Evolutionary conservation across 345 rosid species (phyloP), one percentile per base, ranked within the genome.

Genomic region (Syzygium grande): DNA sequence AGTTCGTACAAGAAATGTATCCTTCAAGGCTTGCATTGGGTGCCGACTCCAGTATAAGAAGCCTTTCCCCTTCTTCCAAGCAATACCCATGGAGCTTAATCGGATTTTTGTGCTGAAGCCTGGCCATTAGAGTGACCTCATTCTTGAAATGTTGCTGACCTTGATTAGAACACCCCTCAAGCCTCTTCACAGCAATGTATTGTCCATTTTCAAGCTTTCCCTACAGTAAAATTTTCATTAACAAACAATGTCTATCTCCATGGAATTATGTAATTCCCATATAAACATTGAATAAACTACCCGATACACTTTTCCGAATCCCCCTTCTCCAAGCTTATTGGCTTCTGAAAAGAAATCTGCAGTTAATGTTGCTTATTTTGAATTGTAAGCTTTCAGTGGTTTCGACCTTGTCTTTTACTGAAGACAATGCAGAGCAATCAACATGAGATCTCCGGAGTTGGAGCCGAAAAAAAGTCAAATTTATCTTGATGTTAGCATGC

Each of bases 131-230:
- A 30, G 78, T 16, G 78, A 65, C 22, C 43, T 65, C 23, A 65
- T 30, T 65, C 78, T 16, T 65, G 1, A 30, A 30, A 5, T 30
- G 78, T 43, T 52, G 7, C 5, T 52, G 53, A 4, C 97, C 94
- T 87, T 95, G 95, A 2, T 15, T 41, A 9, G 95, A 92, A 43
- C 43, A 19, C 51, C 4, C 51, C 2, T 92, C 90, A 8, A 95
- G 86, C 85, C 91, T 93, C 84, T 93, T 93, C 23, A 93, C 95
- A 0, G 95, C 95, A 34, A 93, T 77, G 23, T 87, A 88, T 88
- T 59, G 88, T 43, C 94, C 93, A 21, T 92, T 87, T 46, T 58
- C 49, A 53, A 93, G 89, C 27, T n/a, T 85, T 14, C 95, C 95
- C 94, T 93, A 63, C 21, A 21, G 3, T 65, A 22, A 16, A 65